Percentiles rank a stretch among this genome's conserved stretches.
Conservation (phyloP, 2,329 filamentous ascomycete species). For the Zalaria sp. region DNA sequence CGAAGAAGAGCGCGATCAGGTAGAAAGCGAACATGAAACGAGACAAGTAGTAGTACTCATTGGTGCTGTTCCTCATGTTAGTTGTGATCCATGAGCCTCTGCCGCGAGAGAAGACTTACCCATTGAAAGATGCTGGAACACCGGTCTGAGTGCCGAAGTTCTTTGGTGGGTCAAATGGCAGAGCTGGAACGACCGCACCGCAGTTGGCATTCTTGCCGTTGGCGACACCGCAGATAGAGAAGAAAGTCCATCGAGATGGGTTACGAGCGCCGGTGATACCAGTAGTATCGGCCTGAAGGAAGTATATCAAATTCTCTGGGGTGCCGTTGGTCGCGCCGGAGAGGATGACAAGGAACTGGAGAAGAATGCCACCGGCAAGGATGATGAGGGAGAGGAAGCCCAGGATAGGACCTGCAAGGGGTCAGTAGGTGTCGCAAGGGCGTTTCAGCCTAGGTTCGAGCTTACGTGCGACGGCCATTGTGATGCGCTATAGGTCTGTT, state of each 20-base stretch:
- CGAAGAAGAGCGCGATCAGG: conserved; percentile 72
- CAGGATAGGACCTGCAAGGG: conserved; percentile 36
- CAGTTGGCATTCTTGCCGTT: conserved; percentile 46
- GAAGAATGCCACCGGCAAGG: conserved; percentile 44
- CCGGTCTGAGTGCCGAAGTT: conserved; percentile 46
- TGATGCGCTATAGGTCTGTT: not conserved
- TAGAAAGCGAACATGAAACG: conserved; percentile 89
- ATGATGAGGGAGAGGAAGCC: conserved; percentile 46
- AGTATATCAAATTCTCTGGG: conserved; percentile 65
- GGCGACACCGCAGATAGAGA: conserved; percentile 59
- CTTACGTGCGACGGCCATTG: conserved; percentile 8
- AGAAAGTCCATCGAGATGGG: conserved; percentile 77
- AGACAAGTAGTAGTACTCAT: conserved; percentile 70
- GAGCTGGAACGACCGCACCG: conserved; percentile 44
- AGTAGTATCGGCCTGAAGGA: conserved; percentile 65
- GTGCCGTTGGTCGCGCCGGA: conserved; percentile 38
- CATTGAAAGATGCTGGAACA: conserved; percentile 40
- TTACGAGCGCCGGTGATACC: conserved; percentile 43
- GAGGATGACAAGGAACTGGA: conserved; percentile 53
- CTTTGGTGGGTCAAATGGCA: conserved; percentile 46
- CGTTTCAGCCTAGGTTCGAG: not conserved
- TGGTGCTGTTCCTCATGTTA: conserved; percentile 25
- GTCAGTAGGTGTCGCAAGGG: not conserved
- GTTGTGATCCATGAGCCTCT: not conserved
- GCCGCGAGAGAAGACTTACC: conserved; percentile 21